A percentile compares a stretch with the other conserved stretches of the same genome.
These are phyloP conservation scores for Proliferodiscus dingleyae DNA, from an alignment of 2,329 filamentous ascomycete species.

Conservation along the genomic window DNA sequence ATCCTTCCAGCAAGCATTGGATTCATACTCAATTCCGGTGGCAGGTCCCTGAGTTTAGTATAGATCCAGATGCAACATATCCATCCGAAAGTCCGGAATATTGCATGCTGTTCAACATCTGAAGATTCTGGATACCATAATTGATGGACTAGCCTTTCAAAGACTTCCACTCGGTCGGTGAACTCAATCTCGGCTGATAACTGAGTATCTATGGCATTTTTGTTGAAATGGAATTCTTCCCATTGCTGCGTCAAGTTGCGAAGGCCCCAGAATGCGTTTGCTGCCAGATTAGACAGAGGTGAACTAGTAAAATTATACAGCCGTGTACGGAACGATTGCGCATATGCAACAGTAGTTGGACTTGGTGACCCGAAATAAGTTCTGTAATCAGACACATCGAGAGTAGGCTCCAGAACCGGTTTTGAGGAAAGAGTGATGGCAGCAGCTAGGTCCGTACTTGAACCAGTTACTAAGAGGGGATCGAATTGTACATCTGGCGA, in stretches of 20 bases:
- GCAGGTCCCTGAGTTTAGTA: constrained; percentile 15
- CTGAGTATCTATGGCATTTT: constrained; percentile 10
- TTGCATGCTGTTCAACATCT: constrained; percentile 11
- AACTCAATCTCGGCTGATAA: constrained; percentile 15
- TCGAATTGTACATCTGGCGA: background rate
- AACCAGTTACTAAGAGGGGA: constrained; percentile 2
- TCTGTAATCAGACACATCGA: constrained; percentile 12
- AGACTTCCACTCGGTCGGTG: constrained; percentile 20
- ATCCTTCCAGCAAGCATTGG: constrained; percentile 17
- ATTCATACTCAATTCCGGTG: constrained; percentile 17
- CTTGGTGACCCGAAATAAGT: constrained; percentile 16
- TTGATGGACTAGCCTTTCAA: constrained; percentile 19
- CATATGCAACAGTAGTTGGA: constrained; percentile 8
- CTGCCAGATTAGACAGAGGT: constrained; percentile 13
- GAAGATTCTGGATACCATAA: constrained; percentile 18
- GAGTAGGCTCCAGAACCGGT: constrained; percentile 8
- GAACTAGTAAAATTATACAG: constrained; percentile 16
- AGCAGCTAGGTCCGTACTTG: constrained; percentile 17
- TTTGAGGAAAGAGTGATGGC: constrained; percentile 12
- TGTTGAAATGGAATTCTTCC: constrained; percentile 13
- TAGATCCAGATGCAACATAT: constrained; percentile 23
- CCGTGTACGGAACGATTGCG: constrained; percentile 11
- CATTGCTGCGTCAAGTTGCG: constrained; percentile 15
- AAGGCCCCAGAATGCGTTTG: constrained; percentile 18
- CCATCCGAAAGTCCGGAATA: constrained; percentile 21